Evolutionary conservation across 805 yeast genomes (phyloP).

Genomic region (Cyberlindnera veronae): DNA sequence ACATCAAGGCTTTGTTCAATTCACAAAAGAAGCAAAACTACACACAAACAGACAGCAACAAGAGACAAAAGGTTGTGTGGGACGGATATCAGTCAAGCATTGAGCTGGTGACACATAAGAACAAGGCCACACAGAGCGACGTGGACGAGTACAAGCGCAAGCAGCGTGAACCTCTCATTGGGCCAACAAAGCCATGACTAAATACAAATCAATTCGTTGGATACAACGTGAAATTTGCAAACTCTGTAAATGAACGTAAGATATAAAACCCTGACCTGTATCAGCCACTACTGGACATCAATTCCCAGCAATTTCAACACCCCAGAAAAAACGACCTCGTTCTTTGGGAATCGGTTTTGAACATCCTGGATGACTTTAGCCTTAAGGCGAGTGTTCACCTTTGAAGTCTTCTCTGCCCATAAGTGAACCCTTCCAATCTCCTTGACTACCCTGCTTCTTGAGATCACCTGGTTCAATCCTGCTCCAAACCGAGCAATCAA

Average conservation of each 20-base stretch:
- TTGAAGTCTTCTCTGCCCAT: slow-evolving; percentile 1
- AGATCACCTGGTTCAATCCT: slow-evolving; percentile 1
- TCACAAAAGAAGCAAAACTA: too few species aligned
- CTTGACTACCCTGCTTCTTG: not conserved
- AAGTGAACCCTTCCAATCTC: slow-evolving; percentile 11
- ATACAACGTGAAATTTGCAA: too few species aligned
- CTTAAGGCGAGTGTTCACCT: not conserved
- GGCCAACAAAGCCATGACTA: slow-evolving; percentile 11
- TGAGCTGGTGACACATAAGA: slow-evolving; percentile 21
- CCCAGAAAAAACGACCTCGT: not conserved
- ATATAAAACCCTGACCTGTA: not conserved
- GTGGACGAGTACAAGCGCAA: slow-evolving; percentile 24
- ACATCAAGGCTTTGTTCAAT: slow-evolving; percentile 49
- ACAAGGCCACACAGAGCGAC: slow-evolving; percentile 22
- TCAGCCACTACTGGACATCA: not conserved
- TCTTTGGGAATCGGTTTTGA: not conserved
- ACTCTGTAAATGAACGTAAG: too few species aligned
- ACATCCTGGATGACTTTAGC: not conserved
- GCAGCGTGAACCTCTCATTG: slow-evolving; percentile 12
- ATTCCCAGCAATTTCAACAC: slow-evolving; percentile 1
- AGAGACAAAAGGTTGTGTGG: slow-evolving; percentile 32
- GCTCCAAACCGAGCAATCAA: slow-evolving; percentile 8
- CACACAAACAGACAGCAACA: slow-evolving; percentile 25
- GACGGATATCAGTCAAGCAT: slow-evolving; percentile 32
- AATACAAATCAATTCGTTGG: not conserved